Conservation (phyloP, 441 rosid genomes). For the Populus tomentosa region DNA sequence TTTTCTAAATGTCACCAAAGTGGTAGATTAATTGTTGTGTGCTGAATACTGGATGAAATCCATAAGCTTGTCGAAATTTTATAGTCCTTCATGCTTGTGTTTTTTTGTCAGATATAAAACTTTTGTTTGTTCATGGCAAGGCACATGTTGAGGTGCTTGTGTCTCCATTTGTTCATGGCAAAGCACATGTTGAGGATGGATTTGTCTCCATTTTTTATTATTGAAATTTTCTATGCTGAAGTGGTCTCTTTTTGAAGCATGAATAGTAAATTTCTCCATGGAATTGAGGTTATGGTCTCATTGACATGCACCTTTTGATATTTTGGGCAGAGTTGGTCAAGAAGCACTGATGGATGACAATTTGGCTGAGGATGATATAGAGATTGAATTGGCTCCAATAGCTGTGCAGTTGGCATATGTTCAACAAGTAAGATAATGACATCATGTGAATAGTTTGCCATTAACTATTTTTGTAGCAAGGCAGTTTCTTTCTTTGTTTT, state of each 20-base stretch:
- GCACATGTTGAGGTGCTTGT: neutral
- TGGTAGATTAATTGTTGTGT: neutral
- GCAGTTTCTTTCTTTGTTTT: neutral
- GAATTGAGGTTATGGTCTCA: conserved; percentile 6
- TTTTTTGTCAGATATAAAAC: neutral
- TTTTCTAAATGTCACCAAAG: neutral
- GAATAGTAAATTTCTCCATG: neutral
- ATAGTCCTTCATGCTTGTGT: neutral
- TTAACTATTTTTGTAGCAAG: neutral
- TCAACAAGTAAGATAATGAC: conserved; percentile 54
- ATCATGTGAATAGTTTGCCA: conserved; percentile 1
- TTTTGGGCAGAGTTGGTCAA: conserved; percentile 73
- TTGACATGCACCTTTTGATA: neutral
- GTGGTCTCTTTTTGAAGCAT: neutral
- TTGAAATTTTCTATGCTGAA: neutral
- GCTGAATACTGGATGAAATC: neutral
- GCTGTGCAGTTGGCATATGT: conserved; percentile 79
- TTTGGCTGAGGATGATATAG: conserved; percentile 73
- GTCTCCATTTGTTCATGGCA: neutral
- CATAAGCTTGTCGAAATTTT: neutral
- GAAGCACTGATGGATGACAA: conserved; percentile 72
- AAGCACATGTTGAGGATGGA: neutral
- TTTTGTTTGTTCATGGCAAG: neutral
- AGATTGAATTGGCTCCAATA: conserved; percentile 82
- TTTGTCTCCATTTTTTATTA: neutral